These are phyloP conservation scores for Ustilago lituana DNA, from an alignment of 1,284 basidiomycete genomes.

Conservation along the genomic window DNA sequence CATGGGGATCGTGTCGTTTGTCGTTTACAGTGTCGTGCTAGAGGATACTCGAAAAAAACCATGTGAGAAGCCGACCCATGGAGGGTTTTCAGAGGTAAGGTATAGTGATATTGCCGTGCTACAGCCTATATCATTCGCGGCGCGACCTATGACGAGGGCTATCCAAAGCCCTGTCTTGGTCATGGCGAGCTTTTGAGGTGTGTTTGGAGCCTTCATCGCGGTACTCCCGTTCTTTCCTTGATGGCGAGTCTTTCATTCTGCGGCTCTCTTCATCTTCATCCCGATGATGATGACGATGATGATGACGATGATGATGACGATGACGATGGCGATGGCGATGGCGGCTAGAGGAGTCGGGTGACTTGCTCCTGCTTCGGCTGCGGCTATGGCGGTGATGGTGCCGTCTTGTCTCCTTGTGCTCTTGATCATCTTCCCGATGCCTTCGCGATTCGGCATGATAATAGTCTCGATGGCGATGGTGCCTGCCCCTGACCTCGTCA, in stretches of 20 bases:
- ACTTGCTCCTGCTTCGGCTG: constrained; percentile 31
- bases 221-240: constrained; percentile 1
- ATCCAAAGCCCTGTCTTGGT: too few relatives aligned
- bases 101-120: not conserved
- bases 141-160: not conserved
- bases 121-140: not conserved
- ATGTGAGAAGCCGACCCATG: too few relatives aligned
- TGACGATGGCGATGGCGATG: not conserved
- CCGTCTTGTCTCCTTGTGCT: constrained; percentile 9
- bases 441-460: constrained; percentile 3
- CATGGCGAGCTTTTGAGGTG: constrained; percentile 3
- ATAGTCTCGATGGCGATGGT: constrained; percentile 10
- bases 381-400: constrained; percentile 5
- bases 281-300: too few relatives aligned
- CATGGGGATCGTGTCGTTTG: too few relatives aligned
- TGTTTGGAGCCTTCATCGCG: not conserved
- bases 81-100: too few relatives aligned
- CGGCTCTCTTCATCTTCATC: constrained; percentile 2
- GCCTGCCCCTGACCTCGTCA: constrained; percentile 8
- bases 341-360: constrained; percentile 11
- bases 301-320: not conserved
- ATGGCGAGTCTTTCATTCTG: not conserved
- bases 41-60: too few relatives aligned
- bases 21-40: too few relatives aligned
- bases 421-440: constrained; percentile 10